Base-by-base conservation (phyloP, 2,329 filamentous ascomycete species). In the Mycogone perniciosa region DNA sequence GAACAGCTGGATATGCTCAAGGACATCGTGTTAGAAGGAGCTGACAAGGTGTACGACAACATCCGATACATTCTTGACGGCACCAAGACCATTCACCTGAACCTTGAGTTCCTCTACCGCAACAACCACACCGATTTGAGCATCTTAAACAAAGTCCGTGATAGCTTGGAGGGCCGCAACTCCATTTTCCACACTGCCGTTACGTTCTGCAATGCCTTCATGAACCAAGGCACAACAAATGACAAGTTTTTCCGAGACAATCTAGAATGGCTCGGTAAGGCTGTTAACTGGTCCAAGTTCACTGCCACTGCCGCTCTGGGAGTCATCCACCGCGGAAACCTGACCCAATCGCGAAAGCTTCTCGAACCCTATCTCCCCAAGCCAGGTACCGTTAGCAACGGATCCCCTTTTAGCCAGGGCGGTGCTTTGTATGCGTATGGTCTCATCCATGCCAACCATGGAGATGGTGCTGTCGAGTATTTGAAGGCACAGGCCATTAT, bases 281-380 rank as follows among this genome's bases (percentile, higher is more conserved):
- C 93, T 29, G 90, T 97, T 44, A 99, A 99, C 74, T 99, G 93
- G 93, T 96, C 91, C 54, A 99, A 99, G 68, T 99, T 99, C 67
- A 96, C 93, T 1, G 93, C 93, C 10, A 99, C 93, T 4, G 93
- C 93, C 51, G 93, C 93, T 6, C 76, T 99, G 5, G 93, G 93
- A 68, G 93, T 97, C 46, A 96, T 99, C 56, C 93, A 99, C 69
- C 86, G 90, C 42, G 93, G 93, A 50, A 99, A 99, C 68, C 77
- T 99, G 53, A 88, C 86, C 27, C 92, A 99, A 64, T 93, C 91
- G 1, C 84, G 90, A 64, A 96, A 96, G 72, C 80, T 99, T 2
- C 79, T 99, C 10, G 90, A 96, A 63, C 93, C 93, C 3, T 99
- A 99, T 64, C 82, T 99, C 7, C 93, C 93, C 10, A 85, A 88